Conservation (phyloP, 2,329 filamentous ascomycete genomes). For the Leptographium radiaticola region DNA sequence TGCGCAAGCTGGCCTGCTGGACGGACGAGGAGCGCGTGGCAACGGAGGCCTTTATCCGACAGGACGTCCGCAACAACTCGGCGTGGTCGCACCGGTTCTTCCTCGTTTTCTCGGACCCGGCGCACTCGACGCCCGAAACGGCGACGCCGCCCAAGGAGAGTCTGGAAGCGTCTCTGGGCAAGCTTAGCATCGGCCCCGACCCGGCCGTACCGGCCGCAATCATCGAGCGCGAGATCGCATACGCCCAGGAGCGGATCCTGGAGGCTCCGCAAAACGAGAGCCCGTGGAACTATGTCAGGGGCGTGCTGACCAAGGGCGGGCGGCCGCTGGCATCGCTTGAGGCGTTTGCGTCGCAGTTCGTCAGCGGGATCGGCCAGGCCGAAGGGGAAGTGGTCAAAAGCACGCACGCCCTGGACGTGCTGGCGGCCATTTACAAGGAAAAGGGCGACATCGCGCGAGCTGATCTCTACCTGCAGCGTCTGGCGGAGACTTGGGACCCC, state of each 20-base stretch:
- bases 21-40: conserved; percentile 51
- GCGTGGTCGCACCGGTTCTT: conserved; percentile 98
- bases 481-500: conserved; percentile 81
- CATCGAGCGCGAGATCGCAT: conserved; percentile 62
- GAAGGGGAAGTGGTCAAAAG: conserved; percentile 41
- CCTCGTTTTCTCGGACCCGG: conserved; percentile 61
- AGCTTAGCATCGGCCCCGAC: conserved; percentile 38
- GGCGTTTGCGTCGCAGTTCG: conserved; percentile 38
- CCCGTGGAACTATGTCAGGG: conserved; percentile 83
- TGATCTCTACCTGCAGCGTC: conserved; percentile 53
- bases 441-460: conserved; percentile 48
- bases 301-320: conserved; percentile 56
- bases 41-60: conserved; percentile 58
- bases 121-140: background rate
- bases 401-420: conserved; percentile 55
- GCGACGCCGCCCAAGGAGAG: background rate
- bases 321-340: conserved; percentile 31
- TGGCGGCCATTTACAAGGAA: conserved; percentile 55
- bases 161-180: conserved; percentile 13
- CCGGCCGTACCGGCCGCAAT: conserved; percentile 45
- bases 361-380: conserved; percentile 30
- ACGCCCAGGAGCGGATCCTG: conserved; percentile 58
- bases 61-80: conserved; percentile 88
- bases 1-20: conserved; percentile 55
- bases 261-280: conserved; percentile 88